Base-by-base conservation (phyloP, 805 yeast genomes). In the Barnettozyma sp. region DNA sequence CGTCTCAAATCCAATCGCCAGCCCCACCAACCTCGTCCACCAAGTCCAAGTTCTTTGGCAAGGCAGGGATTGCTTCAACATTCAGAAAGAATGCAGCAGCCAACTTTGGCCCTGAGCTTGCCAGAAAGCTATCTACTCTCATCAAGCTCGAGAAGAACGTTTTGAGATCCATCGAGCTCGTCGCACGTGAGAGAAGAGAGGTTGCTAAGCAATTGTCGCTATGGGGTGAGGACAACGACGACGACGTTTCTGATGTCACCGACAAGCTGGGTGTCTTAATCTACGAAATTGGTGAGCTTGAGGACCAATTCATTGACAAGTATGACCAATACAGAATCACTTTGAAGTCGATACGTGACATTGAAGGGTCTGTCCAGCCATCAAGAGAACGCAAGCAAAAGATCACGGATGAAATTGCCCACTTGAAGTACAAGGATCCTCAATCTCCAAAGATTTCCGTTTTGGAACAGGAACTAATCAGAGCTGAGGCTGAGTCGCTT, bases 11-110 rank as follows among this genome's bases (percentile, higher is more conserved):
- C 65, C 88, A 82, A 60, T 73, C 83, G 34, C 97, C 97, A 22
- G 90, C 94, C 38, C 97, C 97, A 32, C 97, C 97, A 47, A 80
- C 95, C 27, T 78, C 96, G 22, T 68, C 95, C 36, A 82, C 97
- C 55, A 86, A 86, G 69, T 54, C 71, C 42, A 78, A 79, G 56
- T 90, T 88, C 68, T 90, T 92, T 56, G 97, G 97, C 56, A 78
- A 78, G 62, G 86, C 88, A 38, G 68, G 68, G 30, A 42, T 66
- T 24, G 70, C 70, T 31, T 71, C 75, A 38, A 57, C 73, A n/a
- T 62, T 79, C 55, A 73, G 88, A 65, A 76, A 75, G 58, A 69
- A 75, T 36, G 70, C 84, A 34, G 90, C 92, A 36, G 92, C 88
- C 38, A 70, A 78, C 30, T 74, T 79, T 48, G 90, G 88, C 15